Evolutionary conservation across 345 rosid genomes (phyloP).

Genomic region (Pelargonium nanum): DNA sequence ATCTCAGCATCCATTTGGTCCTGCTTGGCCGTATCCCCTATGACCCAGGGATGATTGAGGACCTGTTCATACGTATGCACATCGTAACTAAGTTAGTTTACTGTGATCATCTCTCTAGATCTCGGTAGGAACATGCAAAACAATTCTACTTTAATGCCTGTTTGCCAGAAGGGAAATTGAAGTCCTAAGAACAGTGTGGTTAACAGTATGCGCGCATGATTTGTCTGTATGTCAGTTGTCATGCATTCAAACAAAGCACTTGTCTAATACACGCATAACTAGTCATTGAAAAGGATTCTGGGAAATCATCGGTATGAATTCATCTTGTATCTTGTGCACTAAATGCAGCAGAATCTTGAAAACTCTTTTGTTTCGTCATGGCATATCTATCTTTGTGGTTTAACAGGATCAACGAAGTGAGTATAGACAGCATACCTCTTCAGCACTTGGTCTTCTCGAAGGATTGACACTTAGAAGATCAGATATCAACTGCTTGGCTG

Average conservation of each 20-base stretch:
- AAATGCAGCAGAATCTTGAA: not conserved
- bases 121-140: too few relatives aligned
- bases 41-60: conserved; percentile 53
- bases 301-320: too few relatives aligned
- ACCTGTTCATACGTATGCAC: conserved; percentile 33
- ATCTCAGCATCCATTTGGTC: conserved; percentile 58
- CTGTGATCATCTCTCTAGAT: not conserved
- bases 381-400: not conserved
- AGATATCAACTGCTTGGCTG: conserved; percentile 47
- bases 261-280: too few relatives aligned
- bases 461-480: conserved; percentile 54
- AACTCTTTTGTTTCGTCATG: not conserved
- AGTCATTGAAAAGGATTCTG: too few relatives aligned
- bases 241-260: not conserved
- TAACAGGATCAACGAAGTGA: not conserved
- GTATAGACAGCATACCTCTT: conserved; percentile 19
- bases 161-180: not conserved
- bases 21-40: conserved; percentile 46
- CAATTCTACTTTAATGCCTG: too few relatives aligned
- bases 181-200: too few relatives aligned
- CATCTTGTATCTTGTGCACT: not conserved
- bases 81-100: not conserved
- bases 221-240: not conserved
- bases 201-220: not conserved
- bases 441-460: conserved; percentile 47